Evolutionary conservation across 768 basidiomycete species (phyloP), one percentile per base, ranked within the genome.

Genomic region (Russula earlei): DNA sequence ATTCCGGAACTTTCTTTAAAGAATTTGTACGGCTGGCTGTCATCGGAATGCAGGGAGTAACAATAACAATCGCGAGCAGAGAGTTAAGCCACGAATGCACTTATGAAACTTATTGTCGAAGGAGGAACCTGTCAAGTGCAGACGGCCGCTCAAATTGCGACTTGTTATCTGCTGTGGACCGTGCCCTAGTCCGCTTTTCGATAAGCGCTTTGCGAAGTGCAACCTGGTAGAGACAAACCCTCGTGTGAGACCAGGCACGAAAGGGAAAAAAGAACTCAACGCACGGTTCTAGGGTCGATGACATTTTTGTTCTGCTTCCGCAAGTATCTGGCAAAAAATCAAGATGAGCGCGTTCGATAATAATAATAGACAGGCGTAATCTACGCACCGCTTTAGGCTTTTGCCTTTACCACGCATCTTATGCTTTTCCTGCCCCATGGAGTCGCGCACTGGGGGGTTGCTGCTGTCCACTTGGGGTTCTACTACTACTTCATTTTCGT

Each of bases 261-360:
- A 31, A 31, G 14, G 4, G 12, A 11, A 27, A 48, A 41, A 63
- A 0, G 15, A 34, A 14, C 4, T 47, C 17, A 44, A 73, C 79
- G 52, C 53, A 89, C 87, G 22, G 79, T 76, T 22, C 78, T 76
- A 22, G 91, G 90, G 67, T 97, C 93, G 59, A 97, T 81, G 46
- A 97, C 89, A 65, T 97, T 96, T 75, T 94, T 92, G 67, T 91
- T 82, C 70, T 95, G 88, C 74, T 93, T 96, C 64, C 89, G 78
- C 59, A 96, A 69, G 68, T 82, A 87, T 44, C 79, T 81, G 25
- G 5, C 14, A 15, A 19, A 41, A 49, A 14, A 34, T 20, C 15
- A 49, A 15, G n/a, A 11, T 37, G 27, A 56, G 29, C 40, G 22
- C 33, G n/a, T 29, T 38, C 6, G 42, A 31, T 12, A 2, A 4